Conservation (phyloP, 2,329 filamentous ascomycete genomes). For the Fusarium sp. region DNA sequence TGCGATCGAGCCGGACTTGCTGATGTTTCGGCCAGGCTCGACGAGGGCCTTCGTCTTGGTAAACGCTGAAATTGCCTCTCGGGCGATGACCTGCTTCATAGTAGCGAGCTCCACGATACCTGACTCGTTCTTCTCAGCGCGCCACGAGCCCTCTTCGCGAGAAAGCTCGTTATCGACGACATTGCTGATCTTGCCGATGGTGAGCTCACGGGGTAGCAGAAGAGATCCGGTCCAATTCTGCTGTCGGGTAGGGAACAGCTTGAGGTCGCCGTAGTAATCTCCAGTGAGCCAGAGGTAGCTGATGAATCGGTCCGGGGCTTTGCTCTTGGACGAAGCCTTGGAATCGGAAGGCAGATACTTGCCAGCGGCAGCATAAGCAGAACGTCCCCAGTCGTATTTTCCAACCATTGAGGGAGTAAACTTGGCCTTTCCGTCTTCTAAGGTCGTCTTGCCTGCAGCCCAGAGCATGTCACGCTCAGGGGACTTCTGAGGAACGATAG, state of each 20-base stretch:
- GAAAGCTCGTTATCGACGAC: slow-evolving; percentile 58
- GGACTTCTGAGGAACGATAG: slow-evolving; percentile 56
- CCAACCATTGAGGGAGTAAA: slow-evolving; percentile 59
- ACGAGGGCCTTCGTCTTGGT: slow-evolving; percentile 43
- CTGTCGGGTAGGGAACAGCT: slow-evolving; percentile 55
- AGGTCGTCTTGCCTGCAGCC: slow-evolving; percentile 54
- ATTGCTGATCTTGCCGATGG: slow-evolving; percentile 55
- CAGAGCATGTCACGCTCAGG: slow-evolving; percentile 58
- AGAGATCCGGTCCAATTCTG: slow-evolving; percentile 61
- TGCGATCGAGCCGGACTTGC: slow-evolving; percentile 24
- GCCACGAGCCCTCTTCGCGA: slow-evolving; percentile 56
- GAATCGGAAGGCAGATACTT: slow-evolving; percentile 57
- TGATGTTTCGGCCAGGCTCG: slow-evolving; percentile 45
- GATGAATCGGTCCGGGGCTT: slow-evolving; percentile 58
- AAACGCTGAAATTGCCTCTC: slow-evolving; percentile 54
- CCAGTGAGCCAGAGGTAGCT: slow-evolving; percentile 59
- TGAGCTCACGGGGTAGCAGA: slow-evolving; percentile 58
- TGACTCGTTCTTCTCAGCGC: slow-evolving; percentile 49
- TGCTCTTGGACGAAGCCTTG: slow-evolving; percentile 54
- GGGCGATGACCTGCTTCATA: slow-evolving; percentile 55
- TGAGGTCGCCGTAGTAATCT: slow-evolving; percentile 56
- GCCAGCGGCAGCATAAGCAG: slow-evolving; percentile 59
- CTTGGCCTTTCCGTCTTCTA: slow-evolving; percentile 48
- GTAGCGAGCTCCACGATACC: slow-evolving; percentile 55
- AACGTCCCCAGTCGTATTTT: slow-evolving; percentile 57